These are phyloP conservation scores for Piper longum DNA, from an alignment of 164 flowering plant species.

Conservation along the genomic window DNA sequence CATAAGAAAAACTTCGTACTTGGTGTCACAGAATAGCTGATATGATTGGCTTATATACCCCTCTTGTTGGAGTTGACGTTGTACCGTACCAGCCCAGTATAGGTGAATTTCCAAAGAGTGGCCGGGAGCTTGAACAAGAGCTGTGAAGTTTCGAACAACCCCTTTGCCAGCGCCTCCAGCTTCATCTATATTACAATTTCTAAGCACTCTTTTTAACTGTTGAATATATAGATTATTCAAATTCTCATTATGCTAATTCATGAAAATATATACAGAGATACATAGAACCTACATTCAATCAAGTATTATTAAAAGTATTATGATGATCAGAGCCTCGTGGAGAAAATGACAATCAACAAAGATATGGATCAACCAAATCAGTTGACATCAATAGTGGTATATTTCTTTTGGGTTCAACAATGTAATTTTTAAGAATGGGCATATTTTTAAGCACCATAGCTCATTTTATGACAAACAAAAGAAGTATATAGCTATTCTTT, in stretches of 20 bases:
- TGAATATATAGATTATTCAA: not conserved
- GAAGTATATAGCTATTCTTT: too few relatives aligned
- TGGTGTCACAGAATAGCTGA: slow-evolving; percentile 77
- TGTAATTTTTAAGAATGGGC: too few relatives aligned
- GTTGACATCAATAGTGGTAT: too few relatives aligned
- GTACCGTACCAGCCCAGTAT: slow-evolving; percentile 88
- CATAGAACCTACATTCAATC: too few relatives aligned
- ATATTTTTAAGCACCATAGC: too few relatives aligned
- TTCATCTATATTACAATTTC: slow-evolving; percentile 42
- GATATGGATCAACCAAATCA: too few relatives aligned
- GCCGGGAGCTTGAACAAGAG: slow-evolving; percentile 28
- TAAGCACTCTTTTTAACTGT: slow-evolving; percentile 25
- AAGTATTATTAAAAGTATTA: too few relatives aligned
- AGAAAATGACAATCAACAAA: too few relatives aligned
- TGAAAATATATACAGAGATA: not conserved
- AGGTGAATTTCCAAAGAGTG: slow-evolving; percentile 61
- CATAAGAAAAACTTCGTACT: slow-evolving; percentile 26
- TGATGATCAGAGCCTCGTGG: too few relatives aligned
- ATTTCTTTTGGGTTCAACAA: too few relatives aligned
- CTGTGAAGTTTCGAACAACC: slow-evolving; percentile 18
- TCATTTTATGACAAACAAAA: too few relatives aligned
- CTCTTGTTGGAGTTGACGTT: slow-evolving; percentile 45
- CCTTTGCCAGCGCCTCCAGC: slow-evolving; percentile 47
- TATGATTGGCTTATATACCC: slow-evolving; percentile 73
- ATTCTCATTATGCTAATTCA: not conserved